These are phyloP conservation scores for Lasiodiplodia sp. DNA, from an alignment of 2,329 filamentous ascomycete genomes.

Conservation along the genomic window DNA sequence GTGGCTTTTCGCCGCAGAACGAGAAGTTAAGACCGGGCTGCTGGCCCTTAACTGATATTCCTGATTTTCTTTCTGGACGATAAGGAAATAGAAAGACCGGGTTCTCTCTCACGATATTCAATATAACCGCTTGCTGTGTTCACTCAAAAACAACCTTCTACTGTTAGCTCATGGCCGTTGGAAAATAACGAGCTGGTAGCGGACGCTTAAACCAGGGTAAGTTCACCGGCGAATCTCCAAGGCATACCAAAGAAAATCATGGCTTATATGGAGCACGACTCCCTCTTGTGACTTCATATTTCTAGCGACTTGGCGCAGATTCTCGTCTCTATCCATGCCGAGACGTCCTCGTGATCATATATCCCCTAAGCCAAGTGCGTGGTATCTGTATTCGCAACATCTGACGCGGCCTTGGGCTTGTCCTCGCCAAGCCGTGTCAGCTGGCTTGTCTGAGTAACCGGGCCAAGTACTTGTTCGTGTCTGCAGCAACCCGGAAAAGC, in stretches of 20 bases:
- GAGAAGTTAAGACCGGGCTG: too few relatives aligned
- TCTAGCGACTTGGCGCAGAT: conserved; percentile 1
- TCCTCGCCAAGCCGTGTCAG: conserved; percentile 9
- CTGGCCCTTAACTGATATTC: too few relatives aligned
- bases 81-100: too few relatives aligned
- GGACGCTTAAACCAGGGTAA: background rate
- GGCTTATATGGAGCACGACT: background rate
- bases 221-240: conserved; percentile 5
- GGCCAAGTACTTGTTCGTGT: conserved; percentile 13
- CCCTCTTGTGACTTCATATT: conserved; percentile 4
- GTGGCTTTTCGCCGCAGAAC: background rate
- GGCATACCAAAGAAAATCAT: conserved; percentile 1
- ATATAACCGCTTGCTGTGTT: too few relatives aligned
- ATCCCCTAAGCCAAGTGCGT: background rate
- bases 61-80: too few relatives aligned
- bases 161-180: background rate
- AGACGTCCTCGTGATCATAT: background rate
- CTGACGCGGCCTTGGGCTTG: conserved; percentile 13
- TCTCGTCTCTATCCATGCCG: background rate
- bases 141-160: too few relatives aligned
- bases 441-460: conserved; percentile 1
- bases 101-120: too few relatives aligned
- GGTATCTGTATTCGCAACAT: conserved; percentile 21
- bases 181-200: background rate
- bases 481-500: conserved; percentile 3